These are phyloP conservation scores for Mucor plumbeus DNA, from an alignment of 371 early-diverging fungal species.

Conservation along the genomic window DNA sequence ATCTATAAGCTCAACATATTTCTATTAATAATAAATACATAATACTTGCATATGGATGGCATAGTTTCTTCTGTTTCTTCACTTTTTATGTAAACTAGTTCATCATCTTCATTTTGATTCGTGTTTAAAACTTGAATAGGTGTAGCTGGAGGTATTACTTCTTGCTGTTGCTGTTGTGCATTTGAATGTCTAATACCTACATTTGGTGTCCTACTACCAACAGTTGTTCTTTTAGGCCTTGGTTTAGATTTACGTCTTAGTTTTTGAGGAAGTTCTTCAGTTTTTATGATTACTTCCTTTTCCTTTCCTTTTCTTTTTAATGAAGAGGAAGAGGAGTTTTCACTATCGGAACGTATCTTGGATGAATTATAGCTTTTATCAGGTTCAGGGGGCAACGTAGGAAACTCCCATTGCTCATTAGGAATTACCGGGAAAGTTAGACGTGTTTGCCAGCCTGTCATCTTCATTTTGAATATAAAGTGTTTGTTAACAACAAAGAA, in stretches of 20 bases:
- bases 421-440: conserved; percentile 1
- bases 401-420: conserved; percentile 1
- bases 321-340: neutral
- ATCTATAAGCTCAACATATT: neutral
- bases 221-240: neutral
- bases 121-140: neutral
- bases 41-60: neutral
- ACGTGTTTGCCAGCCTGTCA: conserved; percentile 9
- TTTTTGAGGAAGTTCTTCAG: neutral
- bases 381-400: neutral
- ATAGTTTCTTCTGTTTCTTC: neutral
- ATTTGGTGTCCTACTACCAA: neutral
- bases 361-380: neutral
- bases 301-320: neutral
- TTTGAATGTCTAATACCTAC: neutral
- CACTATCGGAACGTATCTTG: neutral
- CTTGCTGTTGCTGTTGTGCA: neutral
- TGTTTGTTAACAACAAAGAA: neutral
- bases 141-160: neutral
- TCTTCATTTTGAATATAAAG: neutral
- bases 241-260: neutral
- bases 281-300: neutral
- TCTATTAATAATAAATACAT: neutral
- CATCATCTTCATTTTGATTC: neutral
- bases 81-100: neutral